These are phyloP conservation scores for Aspergillus ochraceoroseus DNA, from an alignment of 2,329 filamentous ascomycete genomes.

Conservation along the genomic window DNA sequence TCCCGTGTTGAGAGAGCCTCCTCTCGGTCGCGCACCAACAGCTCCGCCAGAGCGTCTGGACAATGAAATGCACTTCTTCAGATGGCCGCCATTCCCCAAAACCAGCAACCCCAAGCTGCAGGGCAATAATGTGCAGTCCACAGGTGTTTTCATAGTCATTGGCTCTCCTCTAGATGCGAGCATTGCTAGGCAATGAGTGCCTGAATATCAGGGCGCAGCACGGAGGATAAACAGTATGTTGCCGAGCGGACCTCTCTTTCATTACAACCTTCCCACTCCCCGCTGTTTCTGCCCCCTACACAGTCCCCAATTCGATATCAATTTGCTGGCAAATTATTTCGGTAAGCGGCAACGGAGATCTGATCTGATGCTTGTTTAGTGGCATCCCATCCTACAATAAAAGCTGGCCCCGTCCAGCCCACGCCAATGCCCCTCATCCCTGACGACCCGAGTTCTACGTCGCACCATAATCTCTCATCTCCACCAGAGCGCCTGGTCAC, in stretches of 20 bases:
- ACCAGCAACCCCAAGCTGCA: slow-evolving; percentile 10
- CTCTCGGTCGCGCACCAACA: slow-evolving; percentile 11
- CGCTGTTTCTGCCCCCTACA: slow-evolving; percentile 9
- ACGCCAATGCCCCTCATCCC: slow-evolving; percentile 40
- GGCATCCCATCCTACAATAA: slow-evolving; percentile 38
- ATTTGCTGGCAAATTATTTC: slow-evolving; percentile 1
- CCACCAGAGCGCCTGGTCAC: slow-evolving; percentile 37
- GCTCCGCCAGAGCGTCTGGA: slow-evolving; percentile 8
- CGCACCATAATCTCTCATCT: slow-evolving; percentile 38
- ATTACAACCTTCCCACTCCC: slow-evolving; percentile 2
- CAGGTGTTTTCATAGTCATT: slow-evolving; percentile 12
- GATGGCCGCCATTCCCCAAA: slow-evolving; percentile 4
- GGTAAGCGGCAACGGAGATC: slow-evolving; percentile 4
- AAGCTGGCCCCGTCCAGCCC: slow-evolving; percentile 37
- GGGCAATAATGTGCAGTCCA: slow-evolving; percentile 24
- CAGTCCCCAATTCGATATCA: slow-evolving; percentile 3
- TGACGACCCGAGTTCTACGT: slow-evolving; percentile 36
- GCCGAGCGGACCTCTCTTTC: slow-evolving; percentile 11
- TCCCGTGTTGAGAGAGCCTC: too few relatives aligned
- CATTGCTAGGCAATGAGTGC: slow-evolving; percentile 18
- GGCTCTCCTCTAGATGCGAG: slow-evolving; percentile 19
- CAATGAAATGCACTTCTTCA: slow-evolving; percentile 1
- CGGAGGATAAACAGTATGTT: slow-evolving; percentile 21
- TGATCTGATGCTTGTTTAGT: slow-evolving; percentile 25
- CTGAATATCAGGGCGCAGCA: slow-evolving; percentile 16